Percentiles rank a stretch among this genome's conserved stretches.
phyloP scores from a whole-genome alignment of 805 yeast species.

The Schwanniomyces yamadae region DNA sequence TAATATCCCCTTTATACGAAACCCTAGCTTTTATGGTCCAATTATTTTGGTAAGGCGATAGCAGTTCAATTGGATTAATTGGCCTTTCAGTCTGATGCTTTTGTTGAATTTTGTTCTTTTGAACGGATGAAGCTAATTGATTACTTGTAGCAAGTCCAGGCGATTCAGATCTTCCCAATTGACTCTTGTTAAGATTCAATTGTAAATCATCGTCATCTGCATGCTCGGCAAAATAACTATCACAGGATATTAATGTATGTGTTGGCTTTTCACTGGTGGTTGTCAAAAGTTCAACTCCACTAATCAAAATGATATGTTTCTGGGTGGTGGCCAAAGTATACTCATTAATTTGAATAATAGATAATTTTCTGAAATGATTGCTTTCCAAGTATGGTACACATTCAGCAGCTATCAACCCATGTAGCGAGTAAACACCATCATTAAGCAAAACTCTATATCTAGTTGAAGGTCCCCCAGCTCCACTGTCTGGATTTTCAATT shows the following conservation, averaged over 20 bases:
- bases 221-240: slow-evolving; percentile 56
- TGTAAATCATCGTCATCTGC: slow-evolving; percentile 50
- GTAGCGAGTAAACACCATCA: slow-evolving; percentile 39
- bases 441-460: slow-evolving; percentile 36
- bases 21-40: slow-evolving; percentile 96
- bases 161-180: slow-evolving; percentile 7
- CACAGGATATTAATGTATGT: slow-evolving; percentile 46
- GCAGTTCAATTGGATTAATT: slow-evolving; percentile 74
- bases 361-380: slow-evolving; percentile 45
- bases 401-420: slow-evolving; percentile 41
- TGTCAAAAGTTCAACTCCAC: slow-evolving; percentile 43
- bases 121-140: slow-evolving; percentile 10
- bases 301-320: slow-evolving; percentile 49
- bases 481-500: slow-evolving; percentile 21
- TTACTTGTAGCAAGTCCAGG: slow-evolving; percentile 9
- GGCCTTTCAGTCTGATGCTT: slow-evolving; percentile 23
- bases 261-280: slow-evolving; percentile 36
- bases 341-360: slow-evolving; percentile 40
- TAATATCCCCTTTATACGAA: slow-evolving; percentile 80
- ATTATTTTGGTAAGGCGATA: slow-evolving; percentile 85
- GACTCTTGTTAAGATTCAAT: slow-evolving; percentile 15
- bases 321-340: slow-evolving; percentile 47
- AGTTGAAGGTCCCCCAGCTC: slow-evolving; percentile 18
- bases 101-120: slow-evolving; percentile 7
- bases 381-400: slow-evolving; percentile 39